These are phyloP conservation scores for Tetradesmus obliquus DNA, from an alignment of 139 green algal genomes.

Conservation along the genomic window DNA sequence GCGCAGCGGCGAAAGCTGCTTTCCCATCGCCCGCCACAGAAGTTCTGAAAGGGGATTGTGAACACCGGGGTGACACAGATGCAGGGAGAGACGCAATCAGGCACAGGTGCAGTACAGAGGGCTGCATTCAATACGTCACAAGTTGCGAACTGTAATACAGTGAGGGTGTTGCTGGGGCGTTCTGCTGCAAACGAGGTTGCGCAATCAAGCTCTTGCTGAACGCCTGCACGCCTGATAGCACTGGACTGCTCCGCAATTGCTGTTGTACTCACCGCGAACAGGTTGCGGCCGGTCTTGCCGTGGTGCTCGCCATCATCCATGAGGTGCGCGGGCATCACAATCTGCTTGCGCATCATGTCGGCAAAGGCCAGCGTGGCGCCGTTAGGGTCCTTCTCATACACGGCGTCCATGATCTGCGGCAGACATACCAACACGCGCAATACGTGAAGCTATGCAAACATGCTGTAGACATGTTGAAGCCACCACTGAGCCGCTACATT, in stretches of 20 bases:
- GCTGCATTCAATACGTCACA: no score
- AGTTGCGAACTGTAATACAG: no score
- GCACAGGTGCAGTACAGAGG: no score
- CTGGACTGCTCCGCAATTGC: not conserved
- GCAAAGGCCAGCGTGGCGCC: slow-evolving; percentile 93
- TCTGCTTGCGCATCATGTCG: slow-evolving; percentile 99
- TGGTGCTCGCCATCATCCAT: slow-evolving; percentile 95
- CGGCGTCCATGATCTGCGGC: slow-evolving; percentile 87
- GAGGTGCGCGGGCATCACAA: slow-evolving; percentile 98
- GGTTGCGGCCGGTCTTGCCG: slow-evolving; percentile 78
- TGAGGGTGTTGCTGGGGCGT: no score
- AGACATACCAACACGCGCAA: not conserved
- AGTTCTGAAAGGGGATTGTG: no score
- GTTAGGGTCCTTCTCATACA: slow-evolving; percentile 92
- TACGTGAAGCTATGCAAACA: not conserved
- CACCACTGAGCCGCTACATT: not conserved
- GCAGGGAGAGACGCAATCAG: no score
- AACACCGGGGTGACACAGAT: no score
- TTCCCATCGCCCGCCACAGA: no score
- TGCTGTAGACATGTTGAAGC: not conserved
- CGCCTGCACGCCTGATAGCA: not conserved
- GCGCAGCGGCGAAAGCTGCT: no score
- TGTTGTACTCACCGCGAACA: slow-evolving; percentile 73
- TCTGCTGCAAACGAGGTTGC: no score
- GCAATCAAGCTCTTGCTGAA: not conserved